Conservation (phyloP, 345 rosid species). For the Abelmoschus esculentus region DNA sequence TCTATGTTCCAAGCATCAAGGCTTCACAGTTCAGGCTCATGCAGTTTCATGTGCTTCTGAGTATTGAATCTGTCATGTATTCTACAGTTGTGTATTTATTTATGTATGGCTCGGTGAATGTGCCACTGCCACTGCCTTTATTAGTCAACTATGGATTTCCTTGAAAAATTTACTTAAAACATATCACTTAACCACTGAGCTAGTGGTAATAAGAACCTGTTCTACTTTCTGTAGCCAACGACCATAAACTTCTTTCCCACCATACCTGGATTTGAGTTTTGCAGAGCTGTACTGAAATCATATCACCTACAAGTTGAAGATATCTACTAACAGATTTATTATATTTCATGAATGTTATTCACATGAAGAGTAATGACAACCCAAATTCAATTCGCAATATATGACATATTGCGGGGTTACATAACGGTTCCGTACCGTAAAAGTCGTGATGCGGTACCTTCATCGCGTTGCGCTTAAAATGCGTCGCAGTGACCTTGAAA, state of each 20-base stretch:
- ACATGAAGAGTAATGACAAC: neutral
- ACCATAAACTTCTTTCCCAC: too few relatives aligned
- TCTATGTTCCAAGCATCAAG: neutral
- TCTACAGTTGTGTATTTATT: neutral
- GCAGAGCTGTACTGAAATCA: neutral
- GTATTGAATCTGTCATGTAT: neutral
- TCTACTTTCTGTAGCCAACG: too few relatives aligned
- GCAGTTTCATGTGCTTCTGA: neutral
- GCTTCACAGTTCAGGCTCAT: conserved; percentile 16
- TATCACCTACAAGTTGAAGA: neutral
- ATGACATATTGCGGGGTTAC: too few relatives aligned
- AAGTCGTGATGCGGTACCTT: too few relatives aligned
- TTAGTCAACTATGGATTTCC: conserved; percentile 2
- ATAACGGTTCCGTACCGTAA: too few relatives aligned
- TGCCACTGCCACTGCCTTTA: neutral
- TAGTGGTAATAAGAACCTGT: too few relatives aligned
- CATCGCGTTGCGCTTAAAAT: too few relatives aligned
- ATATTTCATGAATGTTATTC: neutral
- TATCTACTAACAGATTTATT: neutral
- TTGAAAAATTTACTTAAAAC: too few relatives aligned
- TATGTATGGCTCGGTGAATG: neutral
- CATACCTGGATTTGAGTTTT: too few relatives aligned
- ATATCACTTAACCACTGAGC: too few relatives aligned
- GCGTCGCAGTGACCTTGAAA: too few relatives aligned
- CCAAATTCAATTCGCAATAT: too few relatives aligned